Evolutionary conservation across 257 asterid species (phyloP).

Genomic region (Gentiana dahurica): DNA sequence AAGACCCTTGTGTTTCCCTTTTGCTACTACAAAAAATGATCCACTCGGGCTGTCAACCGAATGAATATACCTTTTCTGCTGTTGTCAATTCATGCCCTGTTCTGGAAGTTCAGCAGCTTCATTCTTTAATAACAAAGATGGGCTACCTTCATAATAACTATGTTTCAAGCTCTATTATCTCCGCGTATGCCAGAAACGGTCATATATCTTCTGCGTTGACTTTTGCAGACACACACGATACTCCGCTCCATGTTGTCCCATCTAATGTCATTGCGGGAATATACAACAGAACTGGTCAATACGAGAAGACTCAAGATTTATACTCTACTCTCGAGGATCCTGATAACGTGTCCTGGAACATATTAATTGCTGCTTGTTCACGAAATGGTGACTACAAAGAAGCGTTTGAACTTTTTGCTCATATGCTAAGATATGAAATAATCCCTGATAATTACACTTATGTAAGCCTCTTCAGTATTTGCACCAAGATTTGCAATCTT

Average conservation of each 20-base stretch:
- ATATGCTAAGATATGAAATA: constrained; percentile 12
- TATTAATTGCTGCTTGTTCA: constrained; percentile 34
- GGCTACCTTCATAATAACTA: constrained; percentile 47
- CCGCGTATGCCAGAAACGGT: constrained; percentile 54
- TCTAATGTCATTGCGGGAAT: constrained; percentile 55
- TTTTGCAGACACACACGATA: constrained; percentile 19
- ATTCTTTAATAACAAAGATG: constrained; percentile 43
- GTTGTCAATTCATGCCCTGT: constrained; percentile 37
- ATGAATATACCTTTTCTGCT: constrained; percentile 47
- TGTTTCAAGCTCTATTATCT: constrained; percentile 49
- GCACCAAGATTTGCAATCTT: constrained; percentile 32
- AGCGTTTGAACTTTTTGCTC: constrained; percentile 44
- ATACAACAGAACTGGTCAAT: constrained; percentile 51
- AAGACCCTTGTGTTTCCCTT: constrained; percentile 27
- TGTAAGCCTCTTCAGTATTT: constrained; percentile 37
- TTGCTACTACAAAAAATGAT: constrained; percentile 51
- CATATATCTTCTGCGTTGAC: constrained; percentile 41
- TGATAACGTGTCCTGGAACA: constrained; percentile 46
- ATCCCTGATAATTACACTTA: constrained; percentile 35
- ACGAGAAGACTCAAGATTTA: constrained; percentile 61
- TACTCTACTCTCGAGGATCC: constrained; percentile 46
- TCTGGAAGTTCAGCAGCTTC: constrained; percentile 55
- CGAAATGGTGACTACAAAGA: constrained; percentile 17
- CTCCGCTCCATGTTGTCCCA: constrained; percentile 32
- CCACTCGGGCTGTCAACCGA: constrained; percentile 41